Percentiles rank a stretch among this genome's conserved stretches.
Evolutionary conservation across 2,329 filamentous ascomycete genomes (phyloP).

Genomic region (Cadophora luteo-olivacea): DNA sequence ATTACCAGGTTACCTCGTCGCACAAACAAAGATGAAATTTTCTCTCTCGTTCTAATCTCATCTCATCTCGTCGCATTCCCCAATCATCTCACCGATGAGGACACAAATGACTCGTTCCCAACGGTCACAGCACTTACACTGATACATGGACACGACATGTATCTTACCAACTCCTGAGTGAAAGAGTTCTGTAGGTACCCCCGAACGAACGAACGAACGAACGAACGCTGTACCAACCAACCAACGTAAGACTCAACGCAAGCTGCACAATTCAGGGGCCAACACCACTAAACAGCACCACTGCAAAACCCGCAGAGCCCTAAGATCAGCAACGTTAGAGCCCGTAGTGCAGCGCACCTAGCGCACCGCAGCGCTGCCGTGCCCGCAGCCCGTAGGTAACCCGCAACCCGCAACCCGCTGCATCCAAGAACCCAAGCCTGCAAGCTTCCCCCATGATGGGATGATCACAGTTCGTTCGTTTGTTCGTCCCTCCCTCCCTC

Average conservation of each 20-base stretch:
- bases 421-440: constrained; percentile 6
- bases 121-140: neutral
- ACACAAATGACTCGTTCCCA: neutral
- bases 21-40: neutral
- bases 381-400: too few species aligned
- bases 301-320: neutral
- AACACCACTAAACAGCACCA: neutral
- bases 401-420: neutral
- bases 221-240: neutral
- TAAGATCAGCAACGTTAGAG: neutral
- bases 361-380: too few species aligned
- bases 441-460: constrained; percentile 4
- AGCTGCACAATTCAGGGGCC: constrained; percentile 14
- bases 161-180: neutral
- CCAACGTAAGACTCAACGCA: neutral
- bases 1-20: neutral
- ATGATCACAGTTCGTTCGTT: constrained; percentile 11
- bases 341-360: too few species aligned
- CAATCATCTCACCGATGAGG: neutral
- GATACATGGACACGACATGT: neutral
- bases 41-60: neutral
- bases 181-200: neutral
- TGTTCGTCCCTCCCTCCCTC: neutral
- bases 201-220: too few species aligned
- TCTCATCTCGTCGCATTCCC: neutral